Base-by-base conservation (phyloP, 345 rosid genomes). In the Rhizophora mangle region DNA sequence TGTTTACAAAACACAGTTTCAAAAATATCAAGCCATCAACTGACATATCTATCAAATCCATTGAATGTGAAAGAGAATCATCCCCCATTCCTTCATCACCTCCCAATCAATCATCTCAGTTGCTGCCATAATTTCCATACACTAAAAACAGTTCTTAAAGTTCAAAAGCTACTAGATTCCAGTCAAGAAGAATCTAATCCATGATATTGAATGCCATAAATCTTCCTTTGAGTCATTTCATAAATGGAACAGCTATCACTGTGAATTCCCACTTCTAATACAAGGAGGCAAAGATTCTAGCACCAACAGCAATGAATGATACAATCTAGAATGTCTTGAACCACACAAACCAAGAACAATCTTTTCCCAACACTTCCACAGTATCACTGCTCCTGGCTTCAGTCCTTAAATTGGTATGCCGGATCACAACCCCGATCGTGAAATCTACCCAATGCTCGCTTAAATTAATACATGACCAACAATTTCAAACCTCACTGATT, bases 21-120 rank as follows among this genome's bases (percentile, higher is more conserved):
- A 68, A 63, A 60, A 63, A 75, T 24, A 62, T 49, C 56, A 20
- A 53, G n/a, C 39, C 15, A 27, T 49, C 49, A 62, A 66, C 68
- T 34, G 27, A 31, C 37, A 29, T 62, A 21, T 22, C 5, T 30
- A 64, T 46, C 43, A 8, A n/a, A 36, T 24, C 18, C 5, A 68
- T 7, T 22, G 27, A 57, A 15, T 52, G 39, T 58, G 22, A 43
- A 68, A 46, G 3, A 36, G 29, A 27, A 46, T 24, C 5, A 8
- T 53, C 46, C 39, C 63, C 43, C 3, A n/a, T 46, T 31, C 6
- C 30, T 11, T 15, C 43, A 37, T 2, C 13, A 29, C 36, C 62
- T 55, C 20, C 36, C 56, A 39, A 52, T 19, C 37, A 20, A 58
- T 19, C 37, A 58, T 58, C 36, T 39, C 63, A 26, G 34, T 39